Evolutionary conservation across 1,139 yeast genomes (phyloP).

Genomic region (Pichia norvegensis): DNA sequence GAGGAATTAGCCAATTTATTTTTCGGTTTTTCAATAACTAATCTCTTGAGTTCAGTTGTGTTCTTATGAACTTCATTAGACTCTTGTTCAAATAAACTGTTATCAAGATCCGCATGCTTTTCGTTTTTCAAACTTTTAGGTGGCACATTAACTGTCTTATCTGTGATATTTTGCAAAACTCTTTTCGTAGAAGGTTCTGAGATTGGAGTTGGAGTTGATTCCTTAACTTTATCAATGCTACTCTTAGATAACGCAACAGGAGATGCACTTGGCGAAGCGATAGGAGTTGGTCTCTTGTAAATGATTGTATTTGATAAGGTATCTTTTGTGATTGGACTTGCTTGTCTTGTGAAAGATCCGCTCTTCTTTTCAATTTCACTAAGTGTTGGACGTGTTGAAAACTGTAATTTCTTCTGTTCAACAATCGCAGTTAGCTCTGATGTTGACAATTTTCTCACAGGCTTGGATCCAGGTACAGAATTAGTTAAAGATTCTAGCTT

Average conservation of each 20-base stretch:
- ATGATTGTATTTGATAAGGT: constrained; percentile 12
- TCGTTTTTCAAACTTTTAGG: too few species aligned
- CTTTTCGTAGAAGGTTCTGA: background rate
- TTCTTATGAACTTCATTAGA: too few species aligned
- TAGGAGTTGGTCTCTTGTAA: constrained; percentile 14
- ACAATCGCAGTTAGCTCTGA: constrained; percentile 6
- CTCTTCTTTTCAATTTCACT: constrained; percentile 7
- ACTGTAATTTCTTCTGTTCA: constrained; percentile 8
- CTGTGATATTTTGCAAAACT: background rate
- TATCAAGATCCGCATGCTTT: too few species aligned
- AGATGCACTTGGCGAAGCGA: constrained; percentile 4
- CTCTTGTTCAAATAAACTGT: too few species aligned
- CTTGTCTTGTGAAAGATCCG: background rate
- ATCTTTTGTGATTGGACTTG: constrained; percentile 13
- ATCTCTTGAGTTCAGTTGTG: background rate
- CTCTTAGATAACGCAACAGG: background rate
- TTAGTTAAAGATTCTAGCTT: background rate
- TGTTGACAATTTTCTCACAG: constrained; percentile 4
- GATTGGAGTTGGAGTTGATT: background rate
- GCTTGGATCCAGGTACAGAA: background rate
- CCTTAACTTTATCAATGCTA: background rate
- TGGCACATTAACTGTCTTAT: too few species aligned
- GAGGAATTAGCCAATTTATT: background rate
- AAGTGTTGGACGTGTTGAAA: constrained; percentile 11
- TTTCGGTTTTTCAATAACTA: background rate